Percentiles rank a stretch among this genome's conserved stretches.
Conservation (phyloP, 208 protist genomes). For the Trypanosoma theileri region DNA sequence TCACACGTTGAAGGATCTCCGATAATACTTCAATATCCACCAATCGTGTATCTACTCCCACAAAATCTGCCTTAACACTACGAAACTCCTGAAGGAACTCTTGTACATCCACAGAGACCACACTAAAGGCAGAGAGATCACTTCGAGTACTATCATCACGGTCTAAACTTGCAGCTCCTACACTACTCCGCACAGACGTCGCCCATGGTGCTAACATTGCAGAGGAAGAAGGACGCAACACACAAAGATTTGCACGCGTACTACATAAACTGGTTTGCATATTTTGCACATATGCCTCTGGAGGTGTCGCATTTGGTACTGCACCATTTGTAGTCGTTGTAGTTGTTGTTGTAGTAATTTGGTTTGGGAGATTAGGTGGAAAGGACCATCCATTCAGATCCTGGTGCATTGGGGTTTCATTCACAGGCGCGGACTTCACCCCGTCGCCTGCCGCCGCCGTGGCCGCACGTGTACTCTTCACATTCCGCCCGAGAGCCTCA, state of each 20-base stretch:
- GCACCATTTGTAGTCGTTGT: too few species aligned
- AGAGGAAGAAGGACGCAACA: conserved; percentile 21
- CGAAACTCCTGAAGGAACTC: conserved; percentile 71
- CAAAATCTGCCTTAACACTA: conserved; percentile 51
- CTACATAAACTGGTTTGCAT: conserved; percentile 13
- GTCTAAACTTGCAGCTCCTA: conserved; percentile 7
- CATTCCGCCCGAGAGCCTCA: too few species aligned
- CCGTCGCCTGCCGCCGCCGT: not conserved
- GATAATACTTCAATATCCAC: conserved; percentile 60
- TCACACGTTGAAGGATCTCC: conserved; percentile 57
- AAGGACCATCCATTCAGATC: not conserved
- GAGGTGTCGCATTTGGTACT: not conserved
- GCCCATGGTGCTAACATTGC: conserved; percentile 17
- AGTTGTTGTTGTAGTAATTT: too few species aligned
- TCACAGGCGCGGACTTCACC: not conserved
- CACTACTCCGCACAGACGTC: conserved; percentile 24
- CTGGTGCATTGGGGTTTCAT: conserved; percentile 1
- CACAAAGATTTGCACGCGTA: conserved; percentile 7
- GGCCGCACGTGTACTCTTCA: too few species aligned
- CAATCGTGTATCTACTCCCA: conserved; percentile 31
- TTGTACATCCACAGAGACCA: conserved; percentile 65
- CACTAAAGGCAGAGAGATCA: conserved; percentile 59
- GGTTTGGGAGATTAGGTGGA: not conserved
- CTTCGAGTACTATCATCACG: conserved; percentile 43
- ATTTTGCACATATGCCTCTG: not conserved